phyloP scores from a whole-genome alignment of 495 filamentous ascomycete genomes.

The Xeromyces bisporus region DNA sequence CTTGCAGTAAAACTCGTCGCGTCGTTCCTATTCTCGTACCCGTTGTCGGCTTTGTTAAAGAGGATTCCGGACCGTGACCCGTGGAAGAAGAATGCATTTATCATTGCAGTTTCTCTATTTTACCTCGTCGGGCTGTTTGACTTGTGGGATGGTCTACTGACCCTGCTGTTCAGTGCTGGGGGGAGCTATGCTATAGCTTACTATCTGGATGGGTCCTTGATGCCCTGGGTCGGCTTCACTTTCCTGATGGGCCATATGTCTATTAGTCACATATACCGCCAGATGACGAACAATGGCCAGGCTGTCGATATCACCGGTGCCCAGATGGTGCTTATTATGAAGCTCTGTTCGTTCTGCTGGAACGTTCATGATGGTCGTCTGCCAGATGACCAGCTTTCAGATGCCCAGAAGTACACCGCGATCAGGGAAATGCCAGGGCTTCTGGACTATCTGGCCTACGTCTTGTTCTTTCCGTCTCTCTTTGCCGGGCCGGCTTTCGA shows the following conservation, averaged over 20 bases:
- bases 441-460: constrained; percentile 73
- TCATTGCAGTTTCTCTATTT: constrained; percentile 64
- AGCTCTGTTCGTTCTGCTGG: constrained; percentile 95
- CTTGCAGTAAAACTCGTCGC: constrained; percentile 75
- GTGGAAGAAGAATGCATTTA: constrained; percentile 79
- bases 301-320: constrained; percentile 82
- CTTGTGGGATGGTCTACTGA: constrained; percentile 73
- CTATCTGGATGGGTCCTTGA: constrained; percentile 76
- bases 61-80: constrained; percentile 75
- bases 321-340: constrained; percentile 98
- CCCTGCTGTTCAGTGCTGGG: constrained; percentile 58
- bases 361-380: constrained; percentile 83
- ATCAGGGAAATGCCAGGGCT: constrained; percentile 53
- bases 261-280: constrained; percentile 68
- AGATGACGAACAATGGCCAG: constrained; percentile 44
- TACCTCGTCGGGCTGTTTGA: constrained; percentile 92
- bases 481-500: constrained; percentile 85
- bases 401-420: constrained; percentile 70
- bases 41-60: constrained; percentile 76
- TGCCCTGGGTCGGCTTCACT: constrained; percentile 94
- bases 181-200: constrained; percentile 71
- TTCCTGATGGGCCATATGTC: constrained; percentile 96
- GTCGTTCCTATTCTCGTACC: constrained; percentile 86
- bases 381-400: constrained; percentile 60
- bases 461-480: constrained; percentile 85